Conservation (phyloP, 2,329 filamentous ascomycete genomes). For the Bipolaris oryzae region DNA sequence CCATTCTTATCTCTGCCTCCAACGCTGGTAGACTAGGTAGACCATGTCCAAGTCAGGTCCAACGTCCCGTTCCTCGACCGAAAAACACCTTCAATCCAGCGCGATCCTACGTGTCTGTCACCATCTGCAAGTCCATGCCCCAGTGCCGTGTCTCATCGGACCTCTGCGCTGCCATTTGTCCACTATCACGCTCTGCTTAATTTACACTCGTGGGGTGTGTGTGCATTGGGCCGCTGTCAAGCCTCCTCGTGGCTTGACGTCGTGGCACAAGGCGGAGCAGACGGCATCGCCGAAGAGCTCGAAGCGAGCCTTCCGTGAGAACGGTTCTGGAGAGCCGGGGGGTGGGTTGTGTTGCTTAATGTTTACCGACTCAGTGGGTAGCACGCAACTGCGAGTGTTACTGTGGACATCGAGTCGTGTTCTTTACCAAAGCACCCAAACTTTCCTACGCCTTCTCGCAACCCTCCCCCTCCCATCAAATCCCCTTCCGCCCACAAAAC, state of each 20-base stretch:
- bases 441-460: background rate
- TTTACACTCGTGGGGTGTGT: slow-evolving; percentile 1
- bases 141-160: slow-evolving; percentile 15
- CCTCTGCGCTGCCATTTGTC: slow-evolving; percentile 17
- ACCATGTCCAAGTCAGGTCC: background rate
- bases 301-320: background rate
- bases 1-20: no score
- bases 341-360: background rate
- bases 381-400: no score
- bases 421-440: background rate
- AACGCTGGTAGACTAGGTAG: no score
- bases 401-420: background rate
- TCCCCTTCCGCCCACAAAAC: background rate
- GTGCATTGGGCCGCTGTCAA: slow-evolving; percentile 6
- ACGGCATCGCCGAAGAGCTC: slow-evolving; percentile 18
- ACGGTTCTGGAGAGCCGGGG: background rate
- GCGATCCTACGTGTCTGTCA: slow-evolving; percentile 17
- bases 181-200: slow-evolving; percentile 11
- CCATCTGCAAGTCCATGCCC: slow-evolving; percentile 14
- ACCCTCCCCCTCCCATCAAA: no score
- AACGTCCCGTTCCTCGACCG: background rate
- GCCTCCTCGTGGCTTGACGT: slow-evolving; percentile 18
- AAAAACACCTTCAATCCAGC: slow-evolving; percentile 1
- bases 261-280: slow-evolving; percentile 5
- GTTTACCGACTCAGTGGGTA: background rate